These are phyloP conservation scores for Tolypocladium pustulatum DNA, from an alignment of 2,329 filamentous ascomycete species.

Conservation along the genomic window DNA sequence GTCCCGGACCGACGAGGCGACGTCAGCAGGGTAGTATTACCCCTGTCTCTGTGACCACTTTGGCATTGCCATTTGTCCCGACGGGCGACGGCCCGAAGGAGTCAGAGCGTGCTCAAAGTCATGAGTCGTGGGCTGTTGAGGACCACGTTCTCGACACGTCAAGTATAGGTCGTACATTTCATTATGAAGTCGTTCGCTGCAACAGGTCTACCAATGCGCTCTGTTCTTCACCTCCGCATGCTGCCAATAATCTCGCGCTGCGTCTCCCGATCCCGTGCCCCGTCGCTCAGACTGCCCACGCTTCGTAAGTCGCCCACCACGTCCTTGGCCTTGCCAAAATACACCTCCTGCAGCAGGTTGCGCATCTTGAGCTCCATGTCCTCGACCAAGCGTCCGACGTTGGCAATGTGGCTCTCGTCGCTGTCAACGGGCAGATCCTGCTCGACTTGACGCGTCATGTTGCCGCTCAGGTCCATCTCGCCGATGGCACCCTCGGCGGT, in stretches of 20 bases:
- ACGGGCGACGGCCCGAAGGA: background rate
- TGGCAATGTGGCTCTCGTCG: slow-evolving; percentile 89
- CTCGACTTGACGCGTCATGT: slow-evolving; percentile 96
- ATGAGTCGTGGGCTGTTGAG: background rate
- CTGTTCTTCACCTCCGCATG: slow-evolving; percentile 32
- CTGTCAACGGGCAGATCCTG: slow-evolving; percentile 80
- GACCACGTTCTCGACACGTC: background rate
- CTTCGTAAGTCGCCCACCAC: slow-evolving; percentile 93
- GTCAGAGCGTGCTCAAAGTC: background rate
- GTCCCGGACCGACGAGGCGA: background rate
- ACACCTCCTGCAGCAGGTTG: slow-evolving; percentile 95
- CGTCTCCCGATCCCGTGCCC: slow-evolving; percentile 70
- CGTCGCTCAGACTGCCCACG: slow-evolving; percentile 72
- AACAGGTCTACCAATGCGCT: background rate
- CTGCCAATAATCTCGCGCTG: slow-evolving; percentile 79
- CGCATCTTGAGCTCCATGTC: slow-evolving; percentile 99
- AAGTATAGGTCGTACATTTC: background rate
- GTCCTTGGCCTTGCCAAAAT: slow-evolving; percentile 98
- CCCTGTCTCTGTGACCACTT: background rate
- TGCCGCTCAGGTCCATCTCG: slow-evolving; percentile 85
- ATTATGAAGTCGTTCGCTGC: background rate
- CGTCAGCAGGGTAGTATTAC: background rate
- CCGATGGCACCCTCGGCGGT: slow-evolving; percentile 52
- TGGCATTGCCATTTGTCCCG: background rate
- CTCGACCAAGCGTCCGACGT: slow-evolving; percentile 88